Percentiles rank a stretch among this genome's conserved stretches.
Evolutionary conservation across 1,139 yeast species (phyloP).

Genomic region (Geotrichum aggregatum): DNA sequence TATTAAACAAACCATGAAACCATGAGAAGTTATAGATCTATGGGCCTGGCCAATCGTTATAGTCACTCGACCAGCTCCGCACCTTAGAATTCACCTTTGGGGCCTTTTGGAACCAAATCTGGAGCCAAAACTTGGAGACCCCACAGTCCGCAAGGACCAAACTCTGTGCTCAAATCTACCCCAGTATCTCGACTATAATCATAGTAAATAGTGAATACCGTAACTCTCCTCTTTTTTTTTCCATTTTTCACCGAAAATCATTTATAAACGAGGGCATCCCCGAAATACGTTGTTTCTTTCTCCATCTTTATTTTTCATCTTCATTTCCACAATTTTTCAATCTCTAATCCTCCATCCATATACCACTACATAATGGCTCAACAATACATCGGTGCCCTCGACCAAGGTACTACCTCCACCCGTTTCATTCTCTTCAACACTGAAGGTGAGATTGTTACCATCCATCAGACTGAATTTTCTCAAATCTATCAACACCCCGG

Average conservation of each 20-base stretch:
- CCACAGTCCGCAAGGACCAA: not conserved
- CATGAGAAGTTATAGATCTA: too few relatives aligned
- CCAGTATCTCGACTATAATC: not conserved
- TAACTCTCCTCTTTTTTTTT: not conserved
- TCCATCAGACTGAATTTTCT: conserved; percentile 75
- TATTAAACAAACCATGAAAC: too few relatives aligned
- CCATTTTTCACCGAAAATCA: not conserved
- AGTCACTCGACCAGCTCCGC: too few relatives aligned
- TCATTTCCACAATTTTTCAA: not conserved
- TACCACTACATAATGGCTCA: conserved; percentile 20
- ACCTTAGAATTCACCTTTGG: too few relatives aligned
- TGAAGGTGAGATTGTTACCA: conserved; percentile 72
- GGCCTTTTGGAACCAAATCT: too few relatives aligned
- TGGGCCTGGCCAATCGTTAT: too few relatives aligned
- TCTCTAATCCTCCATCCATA: not conserved
- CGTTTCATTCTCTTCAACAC: conserved; percentile 77
- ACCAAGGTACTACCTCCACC: conserved; percentile 94
- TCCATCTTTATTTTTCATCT: conserved; percentile 6
- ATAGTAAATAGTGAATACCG: not conserved
- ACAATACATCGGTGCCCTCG: conserved; percentile 51
- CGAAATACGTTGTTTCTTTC: not conserved
- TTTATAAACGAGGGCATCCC: not conserved
- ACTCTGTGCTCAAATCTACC: conserved; percentile 1
- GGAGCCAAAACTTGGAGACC: not conserved
- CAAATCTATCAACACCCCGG: conserved; percentile 43